Base-by-base conservation (phyloP, 805 yeast species). In the Tetrapisispora fleetii region DNA sequence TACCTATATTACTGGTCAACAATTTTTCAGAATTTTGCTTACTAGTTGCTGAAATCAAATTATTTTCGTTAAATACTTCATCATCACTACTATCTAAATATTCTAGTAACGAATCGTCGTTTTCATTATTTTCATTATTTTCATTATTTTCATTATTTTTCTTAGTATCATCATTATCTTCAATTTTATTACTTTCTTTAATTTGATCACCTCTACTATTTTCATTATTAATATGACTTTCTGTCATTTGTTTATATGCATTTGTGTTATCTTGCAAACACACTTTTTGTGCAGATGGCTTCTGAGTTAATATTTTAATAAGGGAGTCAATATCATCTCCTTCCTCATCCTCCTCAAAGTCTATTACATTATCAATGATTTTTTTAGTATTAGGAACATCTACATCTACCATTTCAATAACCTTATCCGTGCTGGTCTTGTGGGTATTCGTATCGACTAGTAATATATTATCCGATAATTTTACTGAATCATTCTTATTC, bases 241-340 rank as follows among this genome's bases (percentile, higher is more conserved):
- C 8, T 24, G 28, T 24, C 28, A 8, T 24, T 24, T 24, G 28
- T 24, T 24, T 8, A 24, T 8, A 8, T 6, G 28, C 14, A 6
- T n/a, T 18, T n/a, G 2, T 4, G 2, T 21, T 4, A 19, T 37
- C 19, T 27, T 14, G 6, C 16, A 22, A 4, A 9, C 2, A 17
- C 18, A 17, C 16, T 14, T 19, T 41, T 28, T 36, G 19, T 9
- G 19, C 13, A 19, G 28, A 3, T 13, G 43, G 50, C 36, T 54
- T 54, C 37, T 63, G 66, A 3, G 65, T 60, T 16, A 62, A 41
- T 11, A 60, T 50, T 13, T 60, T 54, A 22, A 63, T 54, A 32
- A 63, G 43, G 1, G 65, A 62, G 36, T 60, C 65, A 37, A 61
- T 63, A 5, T 51, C 63, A 13, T 32, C 44, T 28, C 52, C 61